Evolutionary conservation across 1,139 yeast species (phyloP), one percentile per base, ranked within the genome.

Genomic region (Debaryomyces sp.): DNA sequence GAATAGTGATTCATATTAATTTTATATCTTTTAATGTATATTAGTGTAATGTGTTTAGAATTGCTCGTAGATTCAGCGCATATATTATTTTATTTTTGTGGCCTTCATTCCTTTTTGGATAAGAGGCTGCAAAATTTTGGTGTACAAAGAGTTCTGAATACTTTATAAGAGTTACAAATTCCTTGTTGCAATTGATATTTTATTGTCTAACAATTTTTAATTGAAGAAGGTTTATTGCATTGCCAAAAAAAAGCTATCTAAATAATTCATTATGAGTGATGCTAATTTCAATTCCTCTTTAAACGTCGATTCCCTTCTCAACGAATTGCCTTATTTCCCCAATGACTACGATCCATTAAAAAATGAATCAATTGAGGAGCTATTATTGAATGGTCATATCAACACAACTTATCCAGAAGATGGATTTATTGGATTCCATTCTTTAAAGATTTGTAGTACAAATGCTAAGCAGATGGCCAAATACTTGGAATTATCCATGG

Each of bases 381-480:
- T 71, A 26, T 50, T 71, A 12, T 37, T 37, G 12, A 60, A 64
- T 48, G 69, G 69, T 5, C 59, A 60, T 43, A 52, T 45, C 2
- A 60, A 46, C 35, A 54, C 60, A n/a, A 67, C 62, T 30, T 55
- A 52, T 24, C 56, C 64, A 2, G 46, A 47, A 15, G 77, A 73
- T 55, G 75, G 75, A 15, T 64, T 73, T 53, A 32, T 66, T 8
- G 61, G 57, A 26, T 71, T 71, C 53, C 71, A 68, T 53, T 64
- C 69, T 3, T 50, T 73, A n/a, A 71, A 66, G 47, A 52, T 70
- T 24, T 61, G 64, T 40, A 60, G 71, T 27, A 79, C 89, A 8
- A 87, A 87, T 55, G 89, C 95, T 23, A 84, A 81, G 53, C 82
- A 82, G 53, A 73, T 82, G 49, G 84, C 95, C 0, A 64, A 68